Evolutionary conservation across 495 filamentous ascomycete species (phyloP), one percentile per base, ranked within the genome.

Genomic region (Mytilinidion resinicola): DNA sequence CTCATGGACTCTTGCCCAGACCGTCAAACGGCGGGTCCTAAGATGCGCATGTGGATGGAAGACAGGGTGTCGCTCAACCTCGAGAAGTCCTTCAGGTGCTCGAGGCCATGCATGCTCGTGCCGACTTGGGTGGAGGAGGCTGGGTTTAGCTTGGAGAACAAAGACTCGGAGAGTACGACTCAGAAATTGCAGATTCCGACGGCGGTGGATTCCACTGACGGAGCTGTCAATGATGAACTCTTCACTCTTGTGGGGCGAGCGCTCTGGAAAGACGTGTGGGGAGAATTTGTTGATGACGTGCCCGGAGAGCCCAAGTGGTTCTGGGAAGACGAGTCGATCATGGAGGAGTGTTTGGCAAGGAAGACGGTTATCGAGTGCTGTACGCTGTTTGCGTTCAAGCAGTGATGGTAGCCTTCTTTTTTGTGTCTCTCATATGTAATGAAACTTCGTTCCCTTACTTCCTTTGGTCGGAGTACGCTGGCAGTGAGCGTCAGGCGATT

Each of bases 241-340:
- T 56, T 43, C 6, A 56, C 51, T 9, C 41, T 67, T 43, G 62
- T 70, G 25, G 61, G 65, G 14, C 39, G 65, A n/a, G 65, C 62
- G 11, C 52, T 70, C 39, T 70, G 67, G 67, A 56, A 60, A 46
- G 65, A 67, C 42, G 56, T 66, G 20, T 70, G 67, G 67, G 67
- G 67, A 1, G 56, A 14, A 1, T 67, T 67, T 47, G 65, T 70
- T 17, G 51, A 62, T 17, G 56, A 58, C 9, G 38, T 38, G 7
- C 55, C 62, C 20, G 65, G 51, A 34, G 65, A 63, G 57, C 48
- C 53, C 35, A 42, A 43, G 12, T 65, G 62, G 65, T 67, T 62
- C 65, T 66, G 64, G 62, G 59, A 65, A 36, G 62, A 67, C 35
- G 60, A 67, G 20, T 56, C 57, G 21, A 53, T 68, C 9, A 57